Conservation (phyloP, 495 filamentous ascomycete species). For the Filosporella fistucella region DNA sequence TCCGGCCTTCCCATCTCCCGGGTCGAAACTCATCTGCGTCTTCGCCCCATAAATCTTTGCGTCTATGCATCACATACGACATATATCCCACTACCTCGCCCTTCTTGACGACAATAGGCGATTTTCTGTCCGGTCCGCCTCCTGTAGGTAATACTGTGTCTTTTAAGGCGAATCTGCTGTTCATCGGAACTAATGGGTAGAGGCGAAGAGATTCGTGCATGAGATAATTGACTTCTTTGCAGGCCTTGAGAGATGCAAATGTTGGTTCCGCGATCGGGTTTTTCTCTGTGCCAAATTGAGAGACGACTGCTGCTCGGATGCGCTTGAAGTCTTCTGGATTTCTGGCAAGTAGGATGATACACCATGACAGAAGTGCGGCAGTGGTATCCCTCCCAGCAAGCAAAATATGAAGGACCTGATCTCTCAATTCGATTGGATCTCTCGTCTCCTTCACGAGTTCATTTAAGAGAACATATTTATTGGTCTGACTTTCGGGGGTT, state of each 20-base stretch:
- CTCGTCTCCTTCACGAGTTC: slow-evolving; percentile 68
- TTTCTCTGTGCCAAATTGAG: slow-evolving; percentile 14
- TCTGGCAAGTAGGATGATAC: slow-evolving; percentile 67
- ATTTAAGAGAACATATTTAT: slow-evolving; percentile 71
- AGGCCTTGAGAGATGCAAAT: slow-evolving; percentile 15
- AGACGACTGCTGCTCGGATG: slow-evolving; percentile 31
- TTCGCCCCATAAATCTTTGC: slow-evolving; percentile 27
- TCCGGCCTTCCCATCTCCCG: slow-evolving; percentile 45
- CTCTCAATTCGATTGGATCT: slow-evolving; percentile 61
- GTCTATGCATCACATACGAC: slow-evolving; percentile 17
- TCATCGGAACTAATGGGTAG: slow-evolving; percentile 50
- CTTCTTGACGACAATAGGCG: slow-evolving; percentile 40
- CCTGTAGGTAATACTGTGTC: slow-evolving; percentile 46
- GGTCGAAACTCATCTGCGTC: slow-evolving; percentile 50
- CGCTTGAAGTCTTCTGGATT: slow-evolving; percentile 59
- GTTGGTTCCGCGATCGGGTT: slow-evolving; percentile 9
- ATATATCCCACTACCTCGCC: slow-evolving; percentile 22
- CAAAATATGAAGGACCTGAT: slow-evolving; percentile 52
- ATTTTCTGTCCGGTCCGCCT: slow-evolving; percentile 41
- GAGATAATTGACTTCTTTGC: slow-evolving; percentile 13
- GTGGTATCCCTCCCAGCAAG: slow-evolving; percentile 62
- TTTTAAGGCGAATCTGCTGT: slow-evolving; percentile 44
- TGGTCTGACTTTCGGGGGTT: background rate
- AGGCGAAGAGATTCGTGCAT: slow-evolving; percentile 39
- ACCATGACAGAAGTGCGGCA: slow-evolving; percentile 40